phyloP scores from a whole-genome alignment of 495 filamentous ascomycete species.

The Schizothecium vesticola region DNA sequence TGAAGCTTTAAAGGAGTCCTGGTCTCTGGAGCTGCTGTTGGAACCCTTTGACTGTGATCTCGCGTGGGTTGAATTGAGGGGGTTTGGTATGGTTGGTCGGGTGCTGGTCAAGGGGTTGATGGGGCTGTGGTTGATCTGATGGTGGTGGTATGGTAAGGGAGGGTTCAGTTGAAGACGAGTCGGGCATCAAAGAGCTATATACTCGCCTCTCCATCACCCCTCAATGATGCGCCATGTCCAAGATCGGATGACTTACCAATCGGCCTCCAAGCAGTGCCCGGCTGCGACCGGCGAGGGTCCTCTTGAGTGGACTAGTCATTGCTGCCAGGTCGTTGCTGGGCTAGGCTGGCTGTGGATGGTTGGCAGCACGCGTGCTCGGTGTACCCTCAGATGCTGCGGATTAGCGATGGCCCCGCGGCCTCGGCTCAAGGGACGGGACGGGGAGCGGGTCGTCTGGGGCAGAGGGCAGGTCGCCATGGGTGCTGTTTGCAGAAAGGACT shows the following conservation, averaged over 20 bases:
- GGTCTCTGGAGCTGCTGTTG: neutral
- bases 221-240: neutral
- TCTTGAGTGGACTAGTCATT: neutral
- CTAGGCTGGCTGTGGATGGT: neutral
- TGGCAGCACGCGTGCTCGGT: neutral
- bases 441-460: too few relatives aligned
- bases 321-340: neutral
- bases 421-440: neutral
- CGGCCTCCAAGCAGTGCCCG: neutral
- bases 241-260: conserved; percentile 5
- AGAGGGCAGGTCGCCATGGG: neutral
- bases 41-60: neutral
- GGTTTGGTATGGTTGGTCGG: neutral
- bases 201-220: neutral
- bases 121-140: neutral
- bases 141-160: neutral
- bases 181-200: neutral
- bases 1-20: neutral
- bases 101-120: neutral
- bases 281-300: neutral
- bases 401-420: neutral
- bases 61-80: neutral
- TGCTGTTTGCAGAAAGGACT: neutral
- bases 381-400: neutral
- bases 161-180: neutral